Conservation (phyloP, 2,329 filamentous ascomycete genomes). For the Botrytis deweyae region DNA sequence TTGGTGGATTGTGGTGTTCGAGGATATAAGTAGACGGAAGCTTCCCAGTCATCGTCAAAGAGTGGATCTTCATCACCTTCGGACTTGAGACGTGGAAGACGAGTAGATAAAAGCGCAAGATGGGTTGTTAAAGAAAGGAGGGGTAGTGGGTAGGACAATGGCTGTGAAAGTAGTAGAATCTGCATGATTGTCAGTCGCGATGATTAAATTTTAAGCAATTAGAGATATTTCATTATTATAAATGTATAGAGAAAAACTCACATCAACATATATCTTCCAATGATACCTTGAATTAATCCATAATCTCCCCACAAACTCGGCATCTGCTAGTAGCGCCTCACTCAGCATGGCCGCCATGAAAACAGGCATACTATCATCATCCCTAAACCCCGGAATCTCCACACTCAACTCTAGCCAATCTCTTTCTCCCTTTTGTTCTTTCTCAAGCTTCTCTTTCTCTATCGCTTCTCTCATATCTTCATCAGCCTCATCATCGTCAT, state of each 20-base stretch:
- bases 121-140: slow-evolving; percentile 91
- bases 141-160: slow-evolving; percentile 87
- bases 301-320: slow-evolving; percentile 66
- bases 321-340: slow-evolving; percentile 78
- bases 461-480: slow-evolving; percentile 44
- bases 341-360: slow-evolving; percentile 86
- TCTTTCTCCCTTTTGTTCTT: slow-evolving; percentile 51
- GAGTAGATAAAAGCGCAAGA: slow-evolving; percentile 84
- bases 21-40: slow-evolving; percentile 71
- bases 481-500: slow-evolving; percentile 41
- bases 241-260: slow-evolving; percentile 41
- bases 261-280: slow-evolving; percentile 95
- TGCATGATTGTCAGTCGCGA: slow-evolving; percentile 42
- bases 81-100: slow-evolving; percentile 80
- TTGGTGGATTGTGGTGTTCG: slow-evolving; percentile 32
- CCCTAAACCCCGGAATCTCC: slow-evolving; percentile 85
- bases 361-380: slow-evolving; percentile 86
- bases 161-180: slow-evolving; percentile 91
- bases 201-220: background rate
- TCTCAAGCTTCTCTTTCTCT: slow-evolving; percentile 35
- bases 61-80: slow-evolving; percentile 93
- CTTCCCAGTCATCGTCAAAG: slow-evolving; percentile 97
- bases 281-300: slow-evolving; percentile 91
- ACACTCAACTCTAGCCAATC: slow-evolving; percentile 87
- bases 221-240: background rate